phyloP scores from a whole-genome alignment of 2,329 filamentous ascomycete species.

The Aspergillus awamori region DNA sequence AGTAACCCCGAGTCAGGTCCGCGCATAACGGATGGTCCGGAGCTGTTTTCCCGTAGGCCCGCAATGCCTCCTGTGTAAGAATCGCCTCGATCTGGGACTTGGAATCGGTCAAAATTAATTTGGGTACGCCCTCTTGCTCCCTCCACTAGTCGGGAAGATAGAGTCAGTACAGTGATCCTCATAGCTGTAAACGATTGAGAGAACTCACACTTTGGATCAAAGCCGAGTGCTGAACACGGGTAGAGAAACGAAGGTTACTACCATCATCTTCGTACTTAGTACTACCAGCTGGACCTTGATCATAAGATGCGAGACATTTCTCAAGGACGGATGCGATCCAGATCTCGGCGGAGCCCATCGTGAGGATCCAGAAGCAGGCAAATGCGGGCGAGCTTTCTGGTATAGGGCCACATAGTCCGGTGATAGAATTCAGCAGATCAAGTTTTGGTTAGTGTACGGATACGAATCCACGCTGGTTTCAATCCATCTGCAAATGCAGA shows the following conservation, averaged over 20 bases:
- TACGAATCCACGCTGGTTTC: background rate
- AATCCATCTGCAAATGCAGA: background rate
- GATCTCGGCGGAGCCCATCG: slow-evolving; percentile 27
- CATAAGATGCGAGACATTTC: slow-evolving; percentile 26
- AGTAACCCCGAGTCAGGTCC: slow-evolving; percentile 29
- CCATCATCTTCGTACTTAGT: slow-evolving; percentile 35
- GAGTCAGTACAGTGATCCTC: background rate
- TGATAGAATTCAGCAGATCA: background rate
- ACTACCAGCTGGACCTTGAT: slow-evolving; percentile 6
- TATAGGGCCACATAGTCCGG: slow-evolving; percentile 3
- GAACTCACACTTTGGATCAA: slow-evolving; percentile 36
- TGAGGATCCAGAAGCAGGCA: slow-evolving; percentile 17
- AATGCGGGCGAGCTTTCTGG: background rate
- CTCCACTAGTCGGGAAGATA: slow-evolving; percentile 29
- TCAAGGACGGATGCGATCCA: slow-evolving; percentile 33
- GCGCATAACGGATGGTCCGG: slow-evolving; percentile 22
- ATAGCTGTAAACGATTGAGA: background rate
- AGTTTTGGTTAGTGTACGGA: background rate
- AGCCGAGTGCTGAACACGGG: slow-evolving; percentile 17
- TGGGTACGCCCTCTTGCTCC: slow-evolving; percentile 19
- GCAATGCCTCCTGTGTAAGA: slow-evolving; percentile 31
- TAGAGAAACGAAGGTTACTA: slow-evolving; percentile 36
- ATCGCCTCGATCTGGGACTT: slow-evolving; percentile 37
- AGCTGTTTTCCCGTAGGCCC: slow-evolving; percentile 23
- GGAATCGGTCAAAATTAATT: slow-evolving; percentile 39